A percentile compares a stretch with the other conserved stretches of the same genome.
These are phyloP conservation scores for sweet orange (Citrus sinensis) DNA, from an alignment of 345 rosid species.

Conservation along the genomic window DNA sequence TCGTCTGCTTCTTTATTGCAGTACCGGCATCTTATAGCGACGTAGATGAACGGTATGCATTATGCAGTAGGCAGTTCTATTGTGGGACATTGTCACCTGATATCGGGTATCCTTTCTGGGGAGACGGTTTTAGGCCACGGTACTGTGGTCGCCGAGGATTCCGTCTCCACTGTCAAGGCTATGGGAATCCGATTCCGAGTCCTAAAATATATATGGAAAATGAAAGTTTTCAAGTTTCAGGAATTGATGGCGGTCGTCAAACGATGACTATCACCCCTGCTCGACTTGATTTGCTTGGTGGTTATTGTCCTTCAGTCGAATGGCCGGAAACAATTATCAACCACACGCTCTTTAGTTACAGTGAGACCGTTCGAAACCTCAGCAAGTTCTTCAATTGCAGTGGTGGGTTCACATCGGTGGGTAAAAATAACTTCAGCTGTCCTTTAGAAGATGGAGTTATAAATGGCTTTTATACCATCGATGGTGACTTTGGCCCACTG, in stretches of 20 bases:
- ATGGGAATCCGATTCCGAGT: too few relatives aligned
- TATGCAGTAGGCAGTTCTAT: background rate
- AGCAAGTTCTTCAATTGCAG: constrained; percentile 19
- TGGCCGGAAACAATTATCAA: background rate
- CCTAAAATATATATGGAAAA: background rate
- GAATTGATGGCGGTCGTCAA: background rate
- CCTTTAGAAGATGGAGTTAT: background rate
- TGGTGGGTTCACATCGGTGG: background rate
- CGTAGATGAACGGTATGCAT: background rate
- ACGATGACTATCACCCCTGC: constrained; percentile 22
- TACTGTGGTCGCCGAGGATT: constrained; percentile 36
- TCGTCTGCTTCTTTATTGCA: background rate
- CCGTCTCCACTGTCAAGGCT: constrained; percentile 19
- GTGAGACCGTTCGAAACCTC: background rate
- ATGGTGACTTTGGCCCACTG: background rate
- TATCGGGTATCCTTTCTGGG: constrained; percentile 49
- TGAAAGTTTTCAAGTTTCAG: constrained; percentile 11
- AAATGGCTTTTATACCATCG: background rate
- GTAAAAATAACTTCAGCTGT: background rate
- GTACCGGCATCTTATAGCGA: background rate
- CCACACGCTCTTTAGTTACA: background rate
- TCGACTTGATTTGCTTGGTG: constrained; percentile 9
- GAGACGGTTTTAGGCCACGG: constrained; percentile 1
- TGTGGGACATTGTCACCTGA: background rate
- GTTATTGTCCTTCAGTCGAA: too few relatives aligned